These are phyloP conservation scores for Phytophthora boehmeriae DNA, from an alignment of 352 stramenopile species.

Conservation along the genomic window DNA sequence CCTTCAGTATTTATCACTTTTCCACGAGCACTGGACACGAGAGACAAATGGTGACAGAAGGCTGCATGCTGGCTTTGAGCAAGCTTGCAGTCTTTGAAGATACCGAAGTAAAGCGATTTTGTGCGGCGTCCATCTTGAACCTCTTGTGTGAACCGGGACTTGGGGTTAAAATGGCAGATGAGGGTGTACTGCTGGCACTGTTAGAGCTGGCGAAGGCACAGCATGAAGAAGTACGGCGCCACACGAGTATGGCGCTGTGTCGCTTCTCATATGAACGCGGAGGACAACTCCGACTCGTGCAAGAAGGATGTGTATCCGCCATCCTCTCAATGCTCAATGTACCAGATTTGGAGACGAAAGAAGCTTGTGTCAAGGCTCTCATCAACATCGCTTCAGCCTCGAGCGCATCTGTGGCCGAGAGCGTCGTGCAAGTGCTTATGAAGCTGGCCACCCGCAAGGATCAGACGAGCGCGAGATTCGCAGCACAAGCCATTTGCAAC, in stretches of 20 bases:
- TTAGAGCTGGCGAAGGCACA: conserved; percentile 82
- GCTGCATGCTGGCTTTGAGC: conserved; percentile 73
- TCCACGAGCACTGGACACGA: conserved; percentile 71
- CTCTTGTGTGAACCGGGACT: conserved; percentile 61
- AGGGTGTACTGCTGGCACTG: conserved; percentile 71
- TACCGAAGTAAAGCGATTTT: conserved; percentile 83
- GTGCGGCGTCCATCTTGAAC: conserved; percentile 82
- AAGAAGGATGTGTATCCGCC: conserved; percentile 82
- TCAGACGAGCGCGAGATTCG: conserved; percentile 54
- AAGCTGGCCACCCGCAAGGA: conserved; percentile 81
- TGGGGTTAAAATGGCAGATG: conserved; percentile 65
- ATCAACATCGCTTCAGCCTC: conserved; percentile 85
- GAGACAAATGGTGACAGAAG: conserved; percentile 76
- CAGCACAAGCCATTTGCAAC: conserved; percentile 78
- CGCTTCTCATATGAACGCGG: conserved; percentile 82
- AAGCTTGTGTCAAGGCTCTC: conserved; percentile 84
- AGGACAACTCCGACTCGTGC: conserved; percentile 72
- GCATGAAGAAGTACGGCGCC: conserved; percentile 79
- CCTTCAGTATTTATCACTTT: conserved; percentile 86
- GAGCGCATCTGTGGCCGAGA: conserved; percentile 64
- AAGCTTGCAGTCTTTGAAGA: conserved; percentile 82
- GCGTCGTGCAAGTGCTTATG: conserved; percentile 77
- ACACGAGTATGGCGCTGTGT: conserved; percentile 84
- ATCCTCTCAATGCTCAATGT: conserved; percentile 88
- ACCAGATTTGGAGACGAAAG: conserved; percentile 78